These are phyloP conservation scores for Xylaria palmicola DNA, from an alignment of 495 filamentous ascomycete genomes.

Conservation along the genomic window DNA sequence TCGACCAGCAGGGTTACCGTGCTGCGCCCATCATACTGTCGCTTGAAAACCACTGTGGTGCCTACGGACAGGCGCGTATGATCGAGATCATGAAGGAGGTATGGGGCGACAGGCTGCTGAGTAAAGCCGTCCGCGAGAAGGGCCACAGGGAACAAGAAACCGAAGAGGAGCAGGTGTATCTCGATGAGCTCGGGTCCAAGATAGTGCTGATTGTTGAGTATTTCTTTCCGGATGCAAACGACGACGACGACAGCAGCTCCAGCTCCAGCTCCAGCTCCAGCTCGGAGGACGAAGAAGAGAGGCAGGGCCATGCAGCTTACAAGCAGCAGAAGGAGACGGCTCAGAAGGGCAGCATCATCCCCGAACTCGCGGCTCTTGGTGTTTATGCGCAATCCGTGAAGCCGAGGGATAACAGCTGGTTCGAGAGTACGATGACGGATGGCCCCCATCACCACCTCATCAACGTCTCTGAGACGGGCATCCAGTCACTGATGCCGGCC, in stretches of 20 bases:
- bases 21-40: conserved; percentile 53
- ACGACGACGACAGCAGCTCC: conserved; percentile 17
- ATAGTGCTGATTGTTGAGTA: conserved; percentile 58
- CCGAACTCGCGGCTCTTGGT: conserved; percentile 53
- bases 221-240: conserved; percentile 46
- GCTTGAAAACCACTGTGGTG: conserved; percentile 54
- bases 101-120: conserved; percentile 50
- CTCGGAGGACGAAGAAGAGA: conserved; percentile 41
- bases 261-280: conserved; percentile 12
- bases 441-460: conserved; percentile 56
- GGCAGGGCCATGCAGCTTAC: conserved; percentile 38
- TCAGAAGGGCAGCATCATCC: conserved; percentile 41
- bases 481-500: conserved; percentile 37
- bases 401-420: conserved; percentile 54
- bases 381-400: conserved; percentile 59
- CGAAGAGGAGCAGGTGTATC: conserved; percentile 38
- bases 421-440: conserved; percentile 36
- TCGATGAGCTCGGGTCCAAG: conserved; percentile 50
- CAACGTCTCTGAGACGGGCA: conserved; percentile 54
- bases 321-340: conserved; percentile 40
- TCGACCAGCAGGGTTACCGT: conserved; percentile 29
- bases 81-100: conserved; percentile 55
- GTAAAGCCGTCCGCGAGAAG: conserved; percentile 42
- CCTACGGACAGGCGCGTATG: conserved; percentile 46
- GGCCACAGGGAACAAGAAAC: conserved; percentile 42